Conservation (phyloP, 2,329 filamentous ascomycete genomes). For the Aspergillus fructus region DNA sequence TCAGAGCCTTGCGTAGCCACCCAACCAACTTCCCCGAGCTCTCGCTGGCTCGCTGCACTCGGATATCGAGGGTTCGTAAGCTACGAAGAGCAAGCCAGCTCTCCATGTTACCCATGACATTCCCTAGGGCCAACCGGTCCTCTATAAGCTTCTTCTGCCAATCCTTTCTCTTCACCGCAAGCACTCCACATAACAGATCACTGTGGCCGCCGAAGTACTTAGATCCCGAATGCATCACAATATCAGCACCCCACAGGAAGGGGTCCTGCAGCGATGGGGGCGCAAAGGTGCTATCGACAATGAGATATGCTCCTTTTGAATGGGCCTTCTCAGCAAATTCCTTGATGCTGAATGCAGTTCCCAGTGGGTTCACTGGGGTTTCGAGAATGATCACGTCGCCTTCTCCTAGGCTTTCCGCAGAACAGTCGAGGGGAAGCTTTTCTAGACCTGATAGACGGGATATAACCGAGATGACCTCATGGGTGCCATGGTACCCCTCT, state of each 20-base stretch:
- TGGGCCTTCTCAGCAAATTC: conserved; percentile 72
- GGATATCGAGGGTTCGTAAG: conserved; percentile 78
- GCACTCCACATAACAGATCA: conserved; percentile 88
- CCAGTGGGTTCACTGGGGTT: conserved; percentile 89
- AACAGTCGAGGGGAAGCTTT: conserved; percentile 70
- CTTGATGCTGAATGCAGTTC: conserved; percentile 72
- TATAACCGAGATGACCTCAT: conserved; percentile 76
- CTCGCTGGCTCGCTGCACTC: conserved; percentile 72
- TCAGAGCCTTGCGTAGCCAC: conserved; percentile 63
- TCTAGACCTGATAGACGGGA: conserved; percentile 72
- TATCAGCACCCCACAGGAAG: conserved; percentile 75
- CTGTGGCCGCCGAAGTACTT: conserved; percentile 97
- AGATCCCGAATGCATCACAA: conserved; percentile 88
- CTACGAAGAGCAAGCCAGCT: conserved; percentile 89
- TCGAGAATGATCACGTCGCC: conserved; percentile 90
- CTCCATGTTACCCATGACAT: conserved; percentile 85
- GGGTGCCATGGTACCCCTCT: conserved; percentile 88
- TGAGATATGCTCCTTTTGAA: conserved; percentile 69
- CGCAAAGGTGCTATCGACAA: conserved; percentile 91
- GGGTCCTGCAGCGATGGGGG: conserved; percentile 88
- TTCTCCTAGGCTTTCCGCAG: conserved; percentile 62
- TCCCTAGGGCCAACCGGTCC: conserved; percentile 76
- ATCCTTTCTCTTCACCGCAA: conserved; percentile 61
- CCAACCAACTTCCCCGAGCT: conserved; percentile 69
- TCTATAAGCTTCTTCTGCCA: conserved; percentile 61